Evolutionary conservation across 2,329 filamentous ascomycete species (phyloP).

Genomic region (Teratosphaeria gauchensis): DNA sequence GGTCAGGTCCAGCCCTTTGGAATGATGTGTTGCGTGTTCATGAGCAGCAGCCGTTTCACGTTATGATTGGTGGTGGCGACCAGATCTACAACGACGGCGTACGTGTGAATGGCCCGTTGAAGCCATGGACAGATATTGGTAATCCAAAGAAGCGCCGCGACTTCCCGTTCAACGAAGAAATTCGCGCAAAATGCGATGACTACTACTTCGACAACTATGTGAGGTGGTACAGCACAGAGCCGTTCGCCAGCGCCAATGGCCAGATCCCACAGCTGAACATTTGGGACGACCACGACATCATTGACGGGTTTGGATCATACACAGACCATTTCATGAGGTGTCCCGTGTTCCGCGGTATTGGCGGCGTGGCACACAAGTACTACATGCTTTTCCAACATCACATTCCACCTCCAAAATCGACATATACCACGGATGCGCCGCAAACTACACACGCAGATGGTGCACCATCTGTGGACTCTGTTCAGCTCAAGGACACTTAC

Average conservation of each 20-base stretch:
- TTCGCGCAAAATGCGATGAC: constrained; percentile 50
- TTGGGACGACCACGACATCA: constrained; percentile 59
- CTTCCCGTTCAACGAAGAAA: constrained; percentile 55
- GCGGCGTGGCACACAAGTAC: constrained; percentile 46
- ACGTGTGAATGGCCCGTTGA: constrained; percentile 71
- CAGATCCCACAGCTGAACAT: constrained; percentile 56
- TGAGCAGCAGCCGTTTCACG: constrained; percentile 50
- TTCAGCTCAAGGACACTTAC: constrained; percentile 64
- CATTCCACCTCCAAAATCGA: constrained; percentile 71
- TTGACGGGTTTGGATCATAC: constrained; percentile 56
- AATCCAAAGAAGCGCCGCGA: constrained; percentile 52
- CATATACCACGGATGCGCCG: constrained; percentile 67
- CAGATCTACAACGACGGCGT: constrained; percentile 75
- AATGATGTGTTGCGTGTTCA: constrained; percentile 55
- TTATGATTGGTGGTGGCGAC: constrained; percentile 82
- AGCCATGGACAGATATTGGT: constrained; percentile 50
- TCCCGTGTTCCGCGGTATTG: constrained; percentile 55
- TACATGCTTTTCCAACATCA: constrained; percentile 65
- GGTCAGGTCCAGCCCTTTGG: constrained; percentile 52
- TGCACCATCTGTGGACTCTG: constrained; percentile 52
- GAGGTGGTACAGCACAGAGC: constrained; percentile 59
- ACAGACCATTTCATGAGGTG: constrained; percentile 59
- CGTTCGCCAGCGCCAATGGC: constrained; percentile 50
- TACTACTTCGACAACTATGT: constrained; percentile 55
- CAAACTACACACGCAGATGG: constrained; percentile 39